Conservation (phyloP, 1,139 yeast species). For the Protomyces pachydermus region DNA sequence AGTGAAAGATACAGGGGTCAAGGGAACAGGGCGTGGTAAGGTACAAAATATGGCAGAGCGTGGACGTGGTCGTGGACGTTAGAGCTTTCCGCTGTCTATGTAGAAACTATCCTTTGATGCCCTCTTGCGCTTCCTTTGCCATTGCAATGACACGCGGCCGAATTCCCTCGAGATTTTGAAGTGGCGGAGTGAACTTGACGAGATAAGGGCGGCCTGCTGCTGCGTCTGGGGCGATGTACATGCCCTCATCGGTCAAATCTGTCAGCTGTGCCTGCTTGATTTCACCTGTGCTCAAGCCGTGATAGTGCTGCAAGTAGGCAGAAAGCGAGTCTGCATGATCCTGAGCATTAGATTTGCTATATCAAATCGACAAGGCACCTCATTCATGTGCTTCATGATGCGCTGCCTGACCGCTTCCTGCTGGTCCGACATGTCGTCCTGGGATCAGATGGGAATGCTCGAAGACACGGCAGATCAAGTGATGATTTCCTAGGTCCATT, state of each 20-base stretch:
- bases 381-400: constrained; percentile 22
- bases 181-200: constrained; percentile 15
- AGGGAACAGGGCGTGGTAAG: constrained; percentile 23
- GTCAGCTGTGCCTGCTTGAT: constrained; percentile 9
- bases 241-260: constrained; percentile 18
- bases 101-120: neutral
- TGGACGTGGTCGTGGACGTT: constrained; percentile 8
- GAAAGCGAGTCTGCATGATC: constrained; percentile 14
- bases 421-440: constrained; percentile 1
- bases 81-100: neutral
- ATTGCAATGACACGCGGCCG: constrained; percentile 21
- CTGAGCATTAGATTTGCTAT: neutral
- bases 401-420: constrained; percentile 5
- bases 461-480: no score
- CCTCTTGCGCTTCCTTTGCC: constrained; percentile 14
- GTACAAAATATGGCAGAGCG: constrained; percentile 25
- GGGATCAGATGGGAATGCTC: neutral
- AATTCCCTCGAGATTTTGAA: constrained; percentile 5
- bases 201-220: neutral
- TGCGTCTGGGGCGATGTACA: neutral
- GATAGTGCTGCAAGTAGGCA: constrained; percentile 10
- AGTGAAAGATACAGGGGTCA: constrained; percentile 17
- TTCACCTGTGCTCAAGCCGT: neutral
- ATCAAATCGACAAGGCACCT: neutral
- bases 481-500: no score